These are phyloP conservation scores for Rhodofomes roseus DNA, from an alignment of 1,284 basidiomycete species.

Conservation along the genomic window DNA sequence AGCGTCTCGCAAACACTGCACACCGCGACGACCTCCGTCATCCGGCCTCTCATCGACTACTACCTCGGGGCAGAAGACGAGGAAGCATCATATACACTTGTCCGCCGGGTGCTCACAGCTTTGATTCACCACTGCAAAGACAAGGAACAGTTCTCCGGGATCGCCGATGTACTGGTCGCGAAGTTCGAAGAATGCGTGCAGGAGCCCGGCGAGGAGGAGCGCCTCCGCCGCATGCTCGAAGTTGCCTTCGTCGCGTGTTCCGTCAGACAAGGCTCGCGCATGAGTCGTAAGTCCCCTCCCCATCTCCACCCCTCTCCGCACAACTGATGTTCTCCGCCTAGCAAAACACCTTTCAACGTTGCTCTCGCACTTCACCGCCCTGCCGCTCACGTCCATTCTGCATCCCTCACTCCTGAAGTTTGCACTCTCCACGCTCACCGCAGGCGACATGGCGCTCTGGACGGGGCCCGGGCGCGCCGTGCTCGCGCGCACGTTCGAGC, in stretches of 20 bases:
- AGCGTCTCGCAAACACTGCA: conserved; percentile 78
- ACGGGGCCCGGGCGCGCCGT: conserved; percentile 56
- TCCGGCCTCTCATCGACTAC: conserved; percentile 50
- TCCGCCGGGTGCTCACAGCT: conserved; percentile 73
- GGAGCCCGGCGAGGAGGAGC: conserved; percentile 15
- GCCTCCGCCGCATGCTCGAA: conserved; percentile 39
- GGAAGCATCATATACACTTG: conserved; percentile 46
- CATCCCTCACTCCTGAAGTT: conserved; percentile 47
- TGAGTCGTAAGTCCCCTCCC: conserved; percentile 43
- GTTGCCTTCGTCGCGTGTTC: conserved; percentile 49
- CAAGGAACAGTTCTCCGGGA: conserved; percentile 55
- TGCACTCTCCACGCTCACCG: conserved; percentile 45
- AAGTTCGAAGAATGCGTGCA: conserved; percentile 23
- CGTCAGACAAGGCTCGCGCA: conserved; percentile 62
- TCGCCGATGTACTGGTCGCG: conserved; percentile 53
- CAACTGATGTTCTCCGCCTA: conserved; percentile 16
- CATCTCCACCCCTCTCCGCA: not conserved
- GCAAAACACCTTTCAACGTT: conserved; percentile 48
- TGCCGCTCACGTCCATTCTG: conserved; percentile 36
- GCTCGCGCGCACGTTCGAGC: conserved; percentile 42
- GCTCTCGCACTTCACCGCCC: conserved; percentile 36
- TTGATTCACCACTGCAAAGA: conserved; percentile 77
- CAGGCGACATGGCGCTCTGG: conserved; percentile 65
- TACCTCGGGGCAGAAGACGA: conserved; percentile 43
- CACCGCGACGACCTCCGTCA: conserved; percentile 64